A percentile compares a stretch with the other conserved stretches of the same genome.
These are phyloP conservation scores for Amylocystis lapponica DNA, from an alignment of 768 basidiomycete species.

Conservation along the genomic window DNA sequence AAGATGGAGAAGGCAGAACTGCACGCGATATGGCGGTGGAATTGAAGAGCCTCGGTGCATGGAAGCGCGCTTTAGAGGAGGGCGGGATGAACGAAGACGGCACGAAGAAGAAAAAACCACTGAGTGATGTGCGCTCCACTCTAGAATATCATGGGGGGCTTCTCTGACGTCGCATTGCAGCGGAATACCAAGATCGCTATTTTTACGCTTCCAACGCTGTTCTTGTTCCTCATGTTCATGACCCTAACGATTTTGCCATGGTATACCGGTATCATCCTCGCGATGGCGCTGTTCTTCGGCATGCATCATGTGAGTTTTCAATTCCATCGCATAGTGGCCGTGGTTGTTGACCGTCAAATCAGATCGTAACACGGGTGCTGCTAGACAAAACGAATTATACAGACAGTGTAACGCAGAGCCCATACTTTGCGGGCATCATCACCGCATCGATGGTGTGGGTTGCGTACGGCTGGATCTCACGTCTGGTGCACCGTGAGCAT, in stretches of 20 bases:
- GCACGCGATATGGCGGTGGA: conserved; percentile 93
- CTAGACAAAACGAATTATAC: conserved; percentile 79
- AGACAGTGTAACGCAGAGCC: conserved; percentile 78
- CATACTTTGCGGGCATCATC: conserved; percentile 93
- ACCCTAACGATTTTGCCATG: conserved; percentile 81
- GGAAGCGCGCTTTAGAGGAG: conserved; percentile 84
- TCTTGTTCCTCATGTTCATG: conserved; percentile 78
- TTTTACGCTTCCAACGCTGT: conserved; percentile 71
- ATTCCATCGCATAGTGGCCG: conserved; percentile 1
- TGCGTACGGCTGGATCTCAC: conserved; percentile 71
- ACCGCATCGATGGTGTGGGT: conserved; percentile 84
- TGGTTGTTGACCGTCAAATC: conserved; percentile 13
- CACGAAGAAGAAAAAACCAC: conserved; percentile 52
- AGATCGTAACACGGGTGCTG: conserved; percentile 83
- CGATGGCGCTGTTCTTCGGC: conserved; percentile 81
- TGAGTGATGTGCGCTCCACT: conserved; percentile 58
- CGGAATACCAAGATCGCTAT: conserved; percentile 79
- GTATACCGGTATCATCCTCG: conserved; percentile 83
- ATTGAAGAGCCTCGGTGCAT: conserved; percentile 85
- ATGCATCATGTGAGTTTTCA: conserved; percentile 79
- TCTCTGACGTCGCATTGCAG: conserved; percentile 29
- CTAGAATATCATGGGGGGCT: not conserved
- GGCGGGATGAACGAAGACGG: conserved; percentile 80
- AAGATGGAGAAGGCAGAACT: conserved; percentile 81
- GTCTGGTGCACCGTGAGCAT: conserved; percentile 63